A percentile compares a stretch with the other conserved stretches of the same genome.
Evolutionary conservation across 2,329 filamentous ascomycete genomes (phyloP).

Genomic region (Aureobasidium sp.): DNA sequence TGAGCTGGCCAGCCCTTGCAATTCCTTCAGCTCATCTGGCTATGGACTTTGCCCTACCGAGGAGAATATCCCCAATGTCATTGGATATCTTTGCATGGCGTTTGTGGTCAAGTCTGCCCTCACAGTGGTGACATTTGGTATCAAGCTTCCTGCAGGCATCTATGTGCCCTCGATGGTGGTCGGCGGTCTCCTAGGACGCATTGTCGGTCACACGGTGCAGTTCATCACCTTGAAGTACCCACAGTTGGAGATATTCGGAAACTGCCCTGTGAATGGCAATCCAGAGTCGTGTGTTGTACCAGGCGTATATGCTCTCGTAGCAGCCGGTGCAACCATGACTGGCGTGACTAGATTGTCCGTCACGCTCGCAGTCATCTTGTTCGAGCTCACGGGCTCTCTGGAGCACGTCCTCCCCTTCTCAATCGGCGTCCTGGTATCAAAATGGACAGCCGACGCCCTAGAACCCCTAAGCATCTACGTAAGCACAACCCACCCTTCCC

Average conservation of each 20-base stretch:
- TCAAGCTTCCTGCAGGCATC: conserved; percentile 93
- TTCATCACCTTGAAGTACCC: conserved; percentile 69
- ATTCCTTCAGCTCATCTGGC: conserved; percentile 55
- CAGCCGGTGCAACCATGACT: conserved; percentile 95
- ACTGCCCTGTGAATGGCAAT: conserved; percentile 57
- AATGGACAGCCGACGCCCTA: conserved; percentile 94
- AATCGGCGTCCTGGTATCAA: conserved; percentile 82
- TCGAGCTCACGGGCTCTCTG: conserved; percentile 88
- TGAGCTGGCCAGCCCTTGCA: conserved; percentile 82
- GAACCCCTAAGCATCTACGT: conserved; percentile 86
- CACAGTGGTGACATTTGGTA: conserved; percentile 86
- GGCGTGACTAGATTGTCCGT: conserved; percentile 90
- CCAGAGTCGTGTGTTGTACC: conserved; percentile 84
- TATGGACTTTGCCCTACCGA: conserved; percentile 69
- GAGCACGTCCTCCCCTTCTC: conserved; percentile 95
- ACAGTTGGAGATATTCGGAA: conserved; percentile 61
- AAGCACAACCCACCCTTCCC: background rate
- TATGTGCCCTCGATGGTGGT: conserved; percentile 99
- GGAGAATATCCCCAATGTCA: conserved; percentile 69
- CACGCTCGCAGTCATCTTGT: conserved; percentile 87
- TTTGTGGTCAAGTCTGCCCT: conserved; percentile 85
- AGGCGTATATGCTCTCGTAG: conserved; percentile 92
- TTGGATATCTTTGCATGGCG: conserved; percentile 62
- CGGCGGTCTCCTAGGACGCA: conserved; percentile 80
- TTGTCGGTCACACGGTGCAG: conserved; percentile 78